Evolutionary conservation across 169 alveolate species (phyloP).

Genomic region (Cystoisospora suis): DNA sequence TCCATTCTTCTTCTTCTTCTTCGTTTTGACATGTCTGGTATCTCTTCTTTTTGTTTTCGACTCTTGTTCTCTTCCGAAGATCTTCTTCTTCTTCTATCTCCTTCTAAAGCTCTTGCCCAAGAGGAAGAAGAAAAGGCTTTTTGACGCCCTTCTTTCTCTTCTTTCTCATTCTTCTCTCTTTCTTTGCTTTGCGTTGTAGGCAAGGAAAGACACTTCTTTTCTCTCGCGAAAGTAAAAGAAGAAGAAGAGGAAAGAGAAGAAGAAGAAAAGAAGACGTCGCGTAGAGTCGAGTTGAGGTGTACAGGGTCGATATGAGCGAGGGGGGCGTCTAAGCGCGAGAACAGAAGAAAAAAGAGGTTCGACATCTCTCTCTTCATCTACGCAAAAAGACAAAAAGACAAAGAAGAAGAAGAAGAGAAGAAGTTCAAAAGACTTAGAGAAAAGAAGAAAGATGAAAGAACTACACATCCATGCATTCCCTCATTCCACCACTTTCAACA

Average conservation of each 20-base stretch:
- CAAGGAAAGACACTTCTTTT: no score
- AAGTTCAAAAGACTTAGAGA: neutral
- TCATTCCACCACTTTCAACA: no score
- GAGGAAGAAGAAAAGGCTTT: neutral
- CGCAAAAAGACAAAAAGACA: neutral
- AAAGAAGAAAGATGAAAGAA: no score
- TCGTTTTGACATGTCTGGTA: neutral
- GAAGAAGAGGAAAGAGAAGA: no score
- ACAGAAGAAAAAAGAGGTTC: conserved; percentile 38
- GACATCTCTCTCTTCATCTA: conserved; percentile 39
- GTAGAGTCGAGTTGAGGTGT: conserved; percentile 36
- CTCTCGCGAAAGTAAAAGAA: no score
- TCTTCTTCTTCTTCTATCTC: neutral
- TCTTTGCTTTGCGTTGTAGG: no score
- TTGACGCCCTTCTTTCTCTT: neutral
- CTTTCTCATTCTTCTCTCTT: no score
- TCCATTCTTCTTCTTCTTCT: neutral
- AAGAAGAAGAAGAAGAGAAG: neutral
- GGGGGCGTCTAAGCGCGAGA: conserved; percentile 35
- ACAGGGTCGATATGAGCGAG: conserved; percentile 52
- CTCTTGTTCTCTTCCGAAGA: neutral
- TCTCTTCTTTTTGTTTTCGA: neutral
- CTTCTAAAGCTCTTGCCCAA: neutral
- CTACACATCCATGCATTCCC: no score
- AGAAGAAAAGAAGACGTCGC: conserved; percentile 7